A percentile compares a stretch with the other conserved stretches of the same genome.
Evolutionary conservation across 2,329 filamentous ascomycete species (phyloP).

Genomic region (Teratosphaeria epicoccoides): DNA sequence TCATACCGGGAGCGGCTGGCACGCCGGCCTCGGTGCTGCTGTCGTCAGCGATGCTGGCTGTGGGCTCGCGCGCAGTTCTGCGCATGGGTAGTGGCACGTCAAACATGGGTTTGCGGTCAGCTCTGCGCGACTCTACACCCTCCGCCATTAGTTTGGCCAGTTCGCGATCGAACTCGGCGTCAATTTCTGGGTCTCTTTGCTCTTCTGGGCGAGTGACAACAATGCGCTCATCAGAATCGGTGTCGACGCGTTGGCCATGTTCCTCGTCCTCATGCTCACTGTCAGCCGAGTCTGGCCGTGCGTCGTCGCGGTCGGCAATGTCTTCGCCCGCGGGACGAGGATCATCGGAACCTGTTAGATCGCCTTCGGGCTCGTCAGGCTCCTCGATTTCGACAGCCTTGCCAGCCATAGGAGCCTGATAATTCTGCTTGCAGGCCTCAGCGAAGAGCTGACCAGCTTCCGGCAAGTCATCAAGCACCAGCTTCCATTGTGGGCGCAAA

Average conservation of each 20-base stretch:
- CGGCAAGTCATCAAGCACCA: conserved; percentile 60
- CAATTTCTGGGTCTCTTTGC: conserved; percentile 80
- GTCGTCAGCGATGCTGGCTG: conserved; percentile 30
- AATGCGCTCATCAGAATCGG: conserved; percentile 74
- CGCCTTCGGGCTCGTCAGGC: conserved; percentile 30
- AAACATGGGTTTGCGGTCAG: conserved; percentile 87
- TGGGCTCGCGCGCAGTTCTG: conserved; percentile 48
- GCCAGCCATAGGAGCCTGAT: conserved; percentile 65
- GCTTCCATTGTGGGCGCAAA: conserved; percentile 84
- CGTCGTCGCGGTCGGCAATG: conserved; percentile 9
- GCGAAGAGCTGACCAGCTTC: conserved; percentile 78
- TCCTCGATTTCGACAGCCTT: conserved; percentile 63
- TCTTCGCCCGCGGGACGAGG: conserved; percentile 53
- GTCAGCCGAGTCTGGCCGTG: conserved; percentile 30
- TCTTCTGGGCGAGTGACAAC: conserved; percentile 86
- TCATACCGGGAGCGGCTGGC: conserved; percentile 46
- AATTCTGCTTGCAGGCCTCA: conserved; percentile 80
- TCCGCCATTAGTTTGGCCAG: conserved; percentile 98
- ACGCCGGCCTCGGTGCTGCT: conserved; percentile 27
- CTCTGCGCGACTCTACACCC: conserved; percentile 88
- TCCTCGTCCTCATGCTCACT: conserved; percentile 38
- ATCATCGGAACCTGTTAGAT: conserved; percentile 53
- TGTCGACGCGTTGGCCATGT: conserved; percentile 31
- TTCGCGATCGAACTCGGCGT: conserved; percentile 95
- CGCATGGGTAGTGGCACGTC: conserved; percentile 96